These are phyloP conservation scores for Flaveria brownii DNA, from an alignment of 129 eudicot genomes.

Conservation along the genomic window DNA sequence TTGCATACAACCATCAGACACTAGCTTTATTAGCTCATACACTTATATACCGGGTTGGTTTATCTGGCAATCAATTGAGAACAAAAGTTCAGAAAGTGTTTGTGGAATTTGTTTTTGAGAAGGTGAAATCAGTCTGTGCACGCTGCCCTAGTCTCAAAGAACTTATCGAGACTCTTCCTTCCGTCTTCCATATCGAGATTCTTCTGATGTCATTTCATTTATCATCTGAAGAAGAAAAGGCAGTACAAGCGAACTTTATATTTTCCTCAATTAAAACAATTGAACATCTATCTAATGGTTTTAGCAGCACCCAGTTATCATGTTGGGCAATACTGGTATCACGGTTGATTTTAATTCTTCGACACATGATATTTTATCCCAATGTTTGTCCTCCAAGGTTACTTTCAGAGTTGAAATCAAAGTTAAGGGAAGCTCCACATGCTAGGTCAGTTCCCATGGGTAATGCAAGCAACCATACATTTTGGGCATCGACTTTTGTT, in stretches of 20 bases:
- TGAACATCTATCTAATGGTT: constrained; percentile 45
- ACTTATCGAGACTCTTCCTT: constrained; percentile 70
- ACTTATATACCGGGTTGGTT: constrained; percentile 56
- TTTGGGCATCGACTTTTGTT: constrained; percentile 66
- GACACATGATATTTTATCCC: constrained; percentile 82
- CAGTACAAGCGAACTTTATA: constrained; percentile 50
- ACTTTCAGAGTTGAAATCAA: constrained; percentile 76
- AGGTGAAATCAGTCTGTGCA: constrained; percentile 47
- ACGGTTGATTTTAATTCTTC: constrained; percentile 73
- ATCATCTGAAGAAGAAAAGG: constrained; percentile 77
- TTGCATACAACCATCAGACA: constrained; percentile 70
- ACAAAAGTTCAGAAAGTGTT: constrained; percentile 52
- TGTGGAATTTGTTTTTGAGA: constrained; percentile 59
- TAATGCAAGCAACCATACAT: constrained; percentile 40
- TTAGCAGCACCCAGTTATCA: constrained; percentile 59
- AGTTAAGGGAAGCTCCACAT: constrained; percentile 59
- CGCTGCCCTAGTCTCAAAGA: constrained; percentile 50
- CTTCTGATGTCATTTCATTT: constrained; percentile 82
- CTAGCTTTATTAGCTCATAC: constrained; percentile 79
- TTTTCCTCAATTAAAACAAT: constrained; percentile 54
- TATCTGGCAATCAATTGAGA: constrained; percentile 66
- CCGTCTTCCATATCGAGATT: constrained; percentile 82
- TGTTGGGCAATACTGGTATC: constrained; percentile 87
- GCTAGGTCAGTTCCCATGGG: constrained; percentile 36
- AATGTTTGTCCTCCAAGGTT: constrained; percentile 73